A percentile compares a stretch with the other conserved stretches of the same genome.
phyloP scores from a whole-genome alignment of 176 grass and related monocot species.

The Lolium rigidum region DNA sequence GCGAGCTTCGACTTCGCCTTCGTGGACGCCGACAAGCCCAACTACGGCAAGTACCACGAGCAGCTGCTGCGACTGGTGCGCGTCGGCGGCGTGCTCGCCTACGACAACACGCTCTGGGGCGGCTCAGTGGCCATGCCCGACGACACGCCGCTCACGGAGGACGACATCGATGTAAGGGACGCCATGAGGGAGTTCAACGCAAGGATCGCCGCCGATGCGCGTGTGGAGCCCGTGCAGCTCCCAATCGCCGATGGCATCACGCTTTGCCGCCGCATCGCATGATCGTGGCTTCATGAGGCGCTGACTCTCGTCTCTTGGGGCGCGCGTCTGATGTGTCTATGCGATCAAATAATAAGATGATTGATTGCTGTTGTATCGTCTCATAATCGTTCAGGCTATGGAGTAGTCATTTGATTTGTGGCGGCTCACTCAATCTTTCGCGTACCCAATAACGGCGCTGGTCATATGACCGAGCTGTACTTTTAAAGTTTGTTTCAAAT shows the following conservation, averaged over 20 bases:
- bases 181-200: conserved; percentile 53
- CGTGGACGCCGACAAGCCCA: conserved; percentile 71
- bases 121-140: conserved; percentile 48
- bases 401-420: no score
- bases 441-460: no score
- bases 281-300: not conserved
- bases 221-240: conserved; percentile 63
- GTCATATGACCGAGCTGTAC: no score
- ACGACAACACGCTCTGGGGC: conserved; percentile 82
- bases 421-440: no score
- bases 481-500: no score
- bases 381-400: no score
- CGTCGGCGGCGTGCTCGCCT: conserved; percentile 66
- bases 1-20: conserved; percentile 70
- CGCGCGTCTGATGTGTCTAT: not conserved
- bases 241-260: conserved; percentile 68
- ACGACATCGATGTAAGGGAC: not conserved
- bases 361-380: no score
- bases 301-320: no score
- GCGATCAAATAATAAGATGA: not conserved
- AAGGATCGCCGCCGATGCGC: conserved; percentile 42
- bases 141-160: conserved; percentile 38
- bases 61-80: conserved; percentile 57
- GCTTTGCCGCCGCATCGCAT: conserved; percentile 56
- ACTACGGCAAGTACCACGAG: conserved; percentile 69